Evolutionary conservation across 192 early-diverging fungal species (phyloP).

Genomic region (Endogone sp.): DNA sequence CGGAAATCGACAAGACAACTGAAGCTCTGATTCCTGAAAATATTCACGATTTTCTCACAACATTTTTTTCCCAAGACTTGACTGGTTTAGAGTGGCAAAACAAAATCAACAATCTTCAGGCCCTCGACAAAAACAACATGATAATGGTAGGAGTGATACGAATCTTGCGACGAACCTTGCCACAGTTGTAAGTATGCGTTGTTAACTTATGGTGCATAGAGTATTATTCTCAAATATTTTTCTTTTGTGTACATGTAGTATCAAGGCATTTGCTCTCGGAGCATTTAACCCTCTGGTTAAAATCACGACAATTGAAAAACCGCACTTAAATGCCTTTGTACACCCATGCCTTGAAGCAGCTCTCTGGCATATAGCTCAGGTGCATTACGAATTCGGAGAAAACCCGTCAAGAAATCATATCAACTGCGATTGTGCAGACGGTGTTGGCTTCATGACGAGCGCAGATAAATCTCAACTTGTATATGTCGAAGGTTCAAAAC

Average conservation of each 20-base stretch:
- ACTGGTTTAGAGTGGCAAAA: conserved; percentile 8
- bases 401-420: conserved; percentile 14
- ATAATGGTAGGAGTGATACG: conserved; percentile 5
- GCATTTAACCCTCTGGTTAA: conserved; percentile 9
- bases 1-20: conserved; percentile 11
- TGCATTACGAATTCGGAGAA: conserved; percentile 13
- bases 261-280: conserved; percentile 12
- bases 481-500: conserved; percentile 13
- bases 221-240: not conserved
- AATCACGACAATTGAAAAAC: conserved; percentile 10
- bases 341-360: conserved; percentile 10
- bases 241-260: conserved; percentile 15
- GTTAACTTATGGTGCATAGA: conserved; percentile 7
- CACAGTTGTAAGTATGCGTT: conserved; percentile 16
- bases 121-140: conserved; percentile 3
- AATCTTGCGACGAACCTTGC: conserved; percentile 12
- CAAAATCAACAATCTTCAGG: conserved; percentile 13
- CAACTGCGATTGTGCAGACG: conserved; percentile 9
- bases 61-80: conserved; percentile 12
- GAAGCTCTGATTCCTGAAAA: conserved; percentile 14
- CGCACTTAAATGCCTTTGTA: conserved; percentile 14
- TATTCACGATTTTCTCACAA: conserved; percentile 9
- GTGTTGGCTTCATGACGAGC: conserved; percentile 11
- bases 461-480: conserved; percentile 18
- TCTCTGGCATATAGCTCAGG: conserved; percentile 14